These are phyloP conservation scores for Trichoderma afroharzianum DNA, from an alignment of 2,329 filamentous ascomycete genomes.

Conservation along the genomic window DNA sequence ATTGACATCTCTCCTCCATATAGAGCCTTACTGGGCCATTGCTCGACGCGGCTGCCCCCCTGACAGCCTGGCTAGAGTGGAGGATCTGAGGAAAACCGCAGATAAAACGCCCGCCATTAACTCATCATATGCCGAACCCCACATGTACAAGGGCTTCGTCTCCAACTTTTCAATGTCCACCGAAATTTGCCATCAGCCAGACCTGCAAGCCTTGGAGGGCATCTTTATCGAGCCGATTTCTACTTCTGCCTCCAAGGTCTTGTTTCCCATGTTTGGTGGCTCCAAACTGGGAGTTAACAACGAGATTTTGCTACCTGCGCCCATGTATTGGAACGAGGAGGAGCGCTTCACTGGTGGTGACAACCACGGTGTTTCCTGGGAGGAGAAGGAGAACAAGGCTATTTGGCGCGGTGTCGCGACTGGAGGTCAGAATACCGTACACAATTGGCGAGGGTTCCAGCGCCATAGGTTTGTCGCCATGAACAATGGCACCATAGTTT, in stretches of 20 bases:
- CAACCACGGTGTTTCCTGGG: slow-evolving; percentile 54
- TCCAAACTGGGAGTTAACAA: slow-evolving; percentile 68
- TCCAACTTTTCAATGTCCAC: slow-evolving; percentile 58
- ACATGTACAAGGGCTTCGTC: slow-evolving; percentile 56
- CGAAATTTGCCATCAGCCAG: slow-evolving; percentile 63
- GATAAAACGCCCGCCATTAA: slow-evolving; percentile 43
- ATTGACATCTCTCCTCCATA: slow-evolving; percentile 13
- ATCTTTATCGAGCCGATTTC: slow-evolving; percentile 60
- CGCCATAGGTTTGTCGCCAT: slow-evolving; percentile 72
- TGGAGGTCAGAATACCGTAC: slow-evolving; percentile 54
- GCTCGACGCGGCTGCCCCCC: slow-evolving; percentile 59
- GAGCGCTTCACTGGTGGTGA: slow-evolving; percentile 57
- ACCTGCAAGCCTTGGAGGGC: slow-evolving; percentile 60
- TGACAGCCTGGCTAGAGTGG: slow-evolving; percentile 55
- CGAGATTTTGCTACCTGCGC: slow-evolving; percentile 65
- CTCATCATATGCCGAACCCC: slow-evolving; percentile 42
- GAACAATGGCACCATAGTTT: slow-evolving; percentile 62
- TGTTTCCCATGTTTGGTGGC: slow-evolving; percentile 65
- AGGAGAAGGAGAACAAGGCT: slow-evolving; percentile 49
- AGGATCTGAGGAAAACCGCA: slow-evolving; percentile 42
- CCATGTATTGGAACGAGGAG: slow-evolving; percentile 65
- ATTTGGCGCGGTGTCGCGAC: slow-evolving; percentile 68
- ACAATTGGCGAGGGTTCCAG: slow-evolving; percentile 70
- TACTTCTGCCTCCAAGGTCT: slow-evolving; percentile 51
- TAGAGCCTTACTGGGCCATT: slow-evolving; percentile 55